These are phyloP conservation scores for Anthoceros angustus DNA, from an alignment of 225 moss, liverwort and hornwort genomes.

Conservation along the genomic window DNA sequence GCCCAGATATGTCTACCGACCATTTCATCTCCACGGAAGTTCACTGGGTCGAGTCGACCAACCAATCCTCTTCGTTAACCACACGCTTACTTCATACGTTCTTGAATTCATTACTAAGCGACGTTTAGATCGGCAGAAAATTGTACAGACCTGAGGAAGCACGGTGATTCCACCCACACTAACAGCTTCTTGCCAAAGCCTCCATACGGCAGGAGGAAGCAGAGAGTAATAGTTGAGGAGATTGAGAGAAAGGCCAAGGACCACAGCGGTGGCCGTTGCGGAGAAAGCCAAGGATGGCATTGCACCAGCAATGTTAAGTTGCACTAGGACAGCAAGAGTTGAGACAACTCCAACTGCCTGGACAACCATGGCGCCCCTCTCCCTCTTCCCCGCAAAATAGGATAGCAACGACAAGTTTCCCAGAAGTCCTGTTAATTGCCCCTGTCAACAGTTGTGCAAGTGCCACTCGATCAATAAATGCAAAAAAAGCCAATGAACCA, in stretches of 20 bases:
- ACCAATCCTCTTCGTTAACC: background rate
- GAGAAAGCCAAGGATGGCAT: constrained; percentile 38
- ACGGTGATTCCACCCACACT: constrained; percentile 54
- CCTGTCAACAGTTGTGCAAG: constrained; percentile 22
- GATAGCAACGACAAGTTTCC: constrained; percentile 54
- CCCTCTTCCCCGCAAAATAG: constrained; percentile 60
- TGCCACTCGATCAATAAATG: too few species aligned
- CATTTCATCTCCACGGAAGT: background rate
- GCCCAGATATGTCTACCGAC: background rate
- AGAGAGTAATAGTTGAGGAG: constrained; percentile 43
- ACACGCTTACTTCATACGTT: too few species aligned
- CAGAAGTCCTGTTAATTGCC: constrained; percentile 54
- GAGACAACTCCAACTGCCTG: constrained; percentile 67
- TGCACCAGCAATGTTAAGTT: constrained; percentile 44
- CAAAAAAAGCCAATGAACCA: background rate
- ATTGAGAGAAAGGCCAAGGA: constrained; percentile 43
- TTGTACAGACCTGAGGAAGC: constrained; percentile 44
- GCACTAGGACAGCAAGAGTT: constrained; percentile 42
- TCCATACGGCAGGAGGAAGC: constrained; percentile 46
- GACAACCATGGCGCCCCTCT: constrained; percentile 56
- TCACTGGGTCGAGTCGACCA: background rate
- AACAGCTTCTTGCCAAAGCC: constrained; percentile 46
- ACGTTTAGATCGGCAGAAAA: background rate
- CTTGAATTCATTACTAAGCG: too few species aligned
- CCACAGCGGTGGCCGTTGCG: constrained; percentile 28